Conservation (phyloP, 495 filamentous ascomycete species). For the Penicillium paradoxum region DNA sequence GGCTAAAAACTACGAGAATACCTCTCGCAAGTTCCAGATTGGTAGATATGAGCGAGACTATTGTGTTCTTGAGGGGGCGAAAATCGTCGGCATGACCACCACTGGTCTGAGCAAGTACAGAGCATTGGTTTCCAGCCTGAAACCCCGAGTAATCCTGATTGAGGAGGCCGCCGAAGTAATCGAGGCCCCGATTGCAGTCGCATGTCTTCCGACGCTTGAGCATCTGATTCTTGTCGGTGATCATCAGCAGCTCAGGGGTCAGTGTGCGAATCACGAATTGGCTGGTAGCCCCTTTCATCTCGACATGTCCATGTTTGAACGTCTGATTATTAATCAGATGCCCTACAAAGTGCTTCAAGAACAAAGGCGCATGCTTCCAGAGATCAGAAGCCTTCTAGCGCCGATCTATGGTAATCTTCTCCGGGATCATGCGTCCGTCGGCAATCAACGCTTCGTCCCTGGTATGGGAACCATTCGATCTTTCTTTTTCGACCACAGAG, state of each 20-base stretch:
- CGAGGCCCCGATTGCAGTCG: constrained; percentile 59
- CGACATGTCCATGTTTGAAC: constrained; percentile 70
- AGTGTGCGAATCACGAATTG: constrained; percentile 51
- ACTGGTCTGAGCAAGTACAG: constrained; percentile 90
- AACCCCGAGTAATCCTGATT: constrained; percentile 62
- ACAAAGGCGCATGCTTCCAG: constrained; percentile 71
- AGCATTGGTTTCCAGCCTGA: constrained; percentile 61
- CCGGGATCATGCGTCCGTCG: constrained; percentile 65
- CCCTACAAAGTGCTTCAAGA: constrained; percentile 53
- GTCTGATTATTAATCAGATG: constrained; percentile 66
- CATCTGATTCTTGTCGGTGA: constrained; percentile 75
- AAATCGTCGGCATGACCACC: constrained; percentile 68
- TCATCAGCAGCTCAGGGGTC: constrained; percentile 66
- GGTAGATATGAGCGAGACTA: constrained; percentile 54
- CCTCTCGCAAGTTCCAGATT: constrained; percentile 39
- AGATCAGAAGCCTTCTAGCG: constrained; percentile 56
- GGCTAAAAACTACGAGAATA: constrained; percentile 38
- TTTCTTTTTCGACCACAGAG: constrained; percentile 69
- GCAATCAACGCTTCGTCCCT: constrained; percentile 54
- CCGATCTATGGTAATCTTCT: constrained; percentile 62
- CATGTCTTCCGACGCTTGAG: constrained; percentile 62
- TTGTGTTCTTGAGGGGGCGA: constrained; percentile 45
- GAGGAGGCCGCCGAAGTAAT: constrained; percentile 75
- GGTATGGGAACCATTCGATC: constrained; percentile 72
- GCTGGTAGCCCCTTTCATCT: constrained; percentile 55